A percentile compares a stretch with the other conserved stretches of the same genome.
Evolutionary conservation across 2,329 filamentous ascomycete species (phyloP).

Genomic region (Ploettnerulaceae sp.): DNA sequence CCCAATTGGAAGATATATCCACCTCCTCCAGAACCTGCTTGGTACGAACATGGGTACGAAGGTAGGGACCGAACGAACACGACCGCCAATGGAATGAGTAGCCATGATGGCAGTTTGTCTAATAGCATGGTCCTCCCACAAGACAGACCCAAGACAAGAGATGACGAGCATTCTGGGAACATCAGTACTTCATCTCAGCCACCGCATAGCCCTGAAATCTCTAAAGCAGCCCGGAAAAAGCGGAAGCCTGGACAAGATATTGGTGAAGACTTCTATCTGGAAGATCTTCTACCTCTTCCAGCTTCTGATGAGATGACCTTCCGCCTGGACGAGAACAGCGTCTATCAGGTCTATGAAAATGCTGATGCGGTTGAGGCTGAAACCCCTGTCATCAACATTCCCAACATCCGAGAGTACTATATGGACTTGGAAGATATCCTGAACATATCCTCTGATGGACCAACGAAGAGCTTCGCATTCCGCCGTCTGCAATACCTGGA

Average conservation of each 20-base stretch:
- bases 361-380: conserved; percentile 55
- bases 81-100: conserved; percentile 36
- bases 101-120: conserved; percentile 43
- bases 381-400: conserved; percentile 74
- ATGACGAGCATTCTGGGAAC: conserved; percentile 17
- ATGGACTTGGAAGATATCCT: conserved; percentile 86
- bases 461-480: conserved; percentile 95
- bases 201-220: too few species aligned
- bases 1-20: conserved; percentile 85
- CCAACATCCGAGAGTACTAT: conserved; percentile 91
- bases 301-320: conserved; percentile 65
- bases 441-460: conserved; percentile 88
- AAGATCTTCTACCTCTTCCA: conserved; percentile 72
- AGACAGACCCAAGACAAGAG: conserved; percentile 28
- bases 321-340: conserved; percentile 73
- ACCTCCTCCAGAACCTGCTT: conserved; percentile 83
- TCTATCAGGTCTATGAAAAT: conserved; percentile 88
- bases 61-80: conserved; percentile 18
- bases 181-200: conserved; percentile 19
- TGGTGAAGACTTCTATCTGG: conserved; percentile 84
- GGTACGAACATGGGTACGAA: conserved; percentile 52
- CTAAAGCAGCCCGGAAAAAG: conserved; percentile 49
- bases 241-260: conserved; percentile 87
- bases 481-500: conserved; percentile 91
- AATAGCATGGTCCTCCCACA: conserved; percentile 32